These are phyloP conservation scores for Neurospora terricola DNA, from an alignment of 495 filamentous ascomycete species.

Conservation along the genomic window DNA sequence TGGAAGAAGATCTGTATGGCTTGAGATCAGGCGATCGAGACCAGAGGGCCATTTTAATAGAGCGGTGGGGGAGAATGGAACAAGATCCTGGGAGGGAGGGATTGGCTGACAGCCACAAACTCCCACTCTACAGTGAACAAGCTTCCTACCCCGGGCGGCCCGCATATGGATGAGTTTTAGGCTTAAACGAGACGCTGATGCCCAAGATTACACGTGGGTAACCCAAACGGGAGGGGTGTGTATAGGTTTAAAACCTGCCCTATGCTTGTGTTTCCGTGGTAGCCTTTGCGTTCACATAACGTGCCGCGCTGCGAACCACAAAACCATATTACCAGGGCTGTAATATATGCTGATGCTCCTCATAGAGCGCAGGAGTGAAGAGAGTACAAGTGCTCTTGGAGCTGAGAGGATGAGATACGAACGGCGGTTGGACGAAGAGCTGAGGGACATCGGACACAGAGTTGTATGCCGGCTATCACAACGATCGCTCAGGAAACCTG, in stretches of 20 bases:
- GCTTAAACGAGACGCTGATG: slow-evolving; percentile 5
- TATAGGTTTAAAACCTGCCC: not conserved
- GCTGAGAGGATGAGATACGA: not conserved
- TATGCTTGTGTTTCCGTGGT: not conserved
- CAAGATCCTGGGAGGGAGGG: slow-evolving; percentile 3
- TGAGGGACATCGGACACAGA: not conserved
- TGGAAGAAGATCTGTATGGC: slow-evolving; percentile 10
- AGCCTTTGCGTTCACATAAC: not conserved
- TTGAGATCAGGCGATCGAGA: slow-evolving; percentile 20
- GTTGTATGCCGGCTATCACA: not conserved
- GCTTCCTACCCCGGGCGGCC: not conserved
- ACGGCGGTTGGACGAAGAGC: not conserved
- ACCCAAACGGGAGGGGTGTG: not conserved
- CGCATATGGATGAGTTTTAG: slow-evolving; percentile 10
- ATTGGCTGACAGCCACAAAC: slow-evolving; percentile 2
- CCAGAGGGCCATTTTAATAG: not conserved
- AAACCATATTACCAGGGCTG: not conserved
- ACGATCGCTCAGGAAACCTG: not conserved
- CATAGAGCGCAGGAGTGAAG: not conserved
- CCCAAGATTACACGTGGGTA: slow-evolving; percentile 10
- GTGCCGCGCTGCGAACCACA: not conserved
- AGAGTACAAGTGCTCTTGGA: not conserved
- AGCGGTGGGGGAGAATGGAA: slow-evolving; percentile 2
- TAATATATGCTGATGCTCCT: not conserved
- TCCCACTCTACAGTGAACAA: not conserved